Base-by-base conservation (phyloP, 345 rosid species). In the Toxicodendron radicans region DNA sequence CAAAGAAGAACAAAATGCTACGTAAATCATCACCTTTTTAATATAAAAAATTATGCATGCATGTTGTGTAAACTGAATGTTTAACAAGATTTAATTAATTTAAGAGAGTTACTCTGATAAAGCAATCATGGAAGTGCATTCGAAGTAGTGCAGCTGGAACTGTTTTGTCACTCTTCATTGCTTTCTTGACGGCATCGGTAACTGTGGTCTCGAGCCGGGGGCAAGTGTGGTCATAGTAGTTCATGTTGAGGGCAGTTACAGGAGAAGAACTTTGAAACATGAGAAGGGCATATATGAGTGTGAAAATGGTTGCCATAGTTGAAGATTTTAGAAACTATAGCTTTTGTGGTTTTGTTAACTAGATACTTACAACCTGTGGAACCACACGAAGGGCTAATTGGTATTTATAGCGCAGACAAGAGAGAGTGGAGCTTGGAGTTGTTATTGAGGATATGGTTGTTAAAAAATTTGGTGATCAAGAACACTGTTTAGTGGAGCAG, bases 51-150 rank as follows among this genome's bases (percentile, higher is more conserved):
- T 38, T 7, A 7, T 35, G 17, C 16, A 18, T 6, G 32, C 30
- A 27, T 27, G 30, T 27, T 27, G 30, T 27, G 30, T 27, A 27
- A 27, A 27, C 30, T 2, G 30, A 27, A 27, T 27, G 30, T 27
- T 27, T 27, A 5, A 4, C 43, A 46, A 30, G 35, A 18, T 30
- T 17, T 13, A 17, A 45, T 30, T 23, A 46, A 17, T 27, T 27
- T 27, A 27, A 1, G 56, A 56, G 74, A 20, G 2, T 16, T 83
- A 90, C 97, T 68, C 92, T 87, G 32, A 94, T 80, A 53, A 94
- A 94, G 74, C 96, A 92, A 53, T 92, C 96, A 32, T 94, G 97
- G 65, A 92, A 95, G 30, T 92, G 99, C 97, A 92, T 91, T 63
- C 98, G 85, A 41, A 92, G 90, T 7, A 94, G 83, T 0, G 91